Base-by-base conservation (phyloP, 169 alveolate genomes). In the Cryptosporidium parvum region DNA sequence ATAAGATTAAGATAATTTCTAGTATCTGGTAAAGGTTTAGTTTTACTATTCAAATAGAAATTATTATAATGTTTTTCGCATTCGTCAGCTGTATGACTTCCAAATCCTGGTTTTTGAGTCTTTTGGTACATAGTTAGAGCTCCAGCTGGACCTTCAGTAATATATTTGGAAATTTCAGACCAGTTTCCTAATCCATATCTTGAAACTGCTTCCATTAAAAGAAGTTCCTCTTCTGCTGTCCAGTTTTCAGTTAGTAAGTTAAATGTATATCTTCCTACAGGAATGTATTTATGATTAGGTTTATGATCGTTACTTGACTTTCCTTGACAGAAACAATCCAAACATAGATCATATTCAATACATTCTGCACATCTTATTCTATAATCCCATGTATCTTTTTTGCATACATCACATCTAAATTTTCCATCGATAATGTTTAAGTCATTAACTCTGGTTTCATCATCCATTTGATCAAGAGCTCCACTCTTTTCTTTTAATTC, bases 121-220 rank as follows among this genome's bases (percentile, higher is more conserved):
- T 59, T 80, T 29, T 80, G 89, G 39, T 80, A 62, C 14, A 80
- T 23, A 7, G 80, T 33, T 10, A 80, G n/a, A 9, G 75, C 75
- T n/a, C 89, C 89, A 5, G 68, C 69, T 18, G 89, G 89, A 6
- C 89, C 89, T 37, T 80, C 89, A n/a, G 89, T 80, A 7, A 80
- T 80, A 31, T 80, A 80, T 37, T 80, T 80, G 9, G 89, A 80
- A n/a, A 80, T 80, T 37, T 80, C 89, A 1, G 89, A 80, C 98
- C 98, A 96, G 84, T 96, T 96, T n/a, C 98, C 98, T 69, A 96
- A 93, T 0, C 98, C 98, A 75, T 93, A 95, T 53, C 96, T 95
- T 62, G 97, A 93, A 61, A 96, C 93, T 59, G 97, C 98, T 45
- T 96, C 98, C 42, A 96, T 91, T 44, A 96, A 93, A 37, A 95